Percentiles rank a stretch among this genome's conserved stretches.
Conservation (phyloP, 371 early-diverging fungal species). For the Polyrhizophydium stewartii region DNA sequence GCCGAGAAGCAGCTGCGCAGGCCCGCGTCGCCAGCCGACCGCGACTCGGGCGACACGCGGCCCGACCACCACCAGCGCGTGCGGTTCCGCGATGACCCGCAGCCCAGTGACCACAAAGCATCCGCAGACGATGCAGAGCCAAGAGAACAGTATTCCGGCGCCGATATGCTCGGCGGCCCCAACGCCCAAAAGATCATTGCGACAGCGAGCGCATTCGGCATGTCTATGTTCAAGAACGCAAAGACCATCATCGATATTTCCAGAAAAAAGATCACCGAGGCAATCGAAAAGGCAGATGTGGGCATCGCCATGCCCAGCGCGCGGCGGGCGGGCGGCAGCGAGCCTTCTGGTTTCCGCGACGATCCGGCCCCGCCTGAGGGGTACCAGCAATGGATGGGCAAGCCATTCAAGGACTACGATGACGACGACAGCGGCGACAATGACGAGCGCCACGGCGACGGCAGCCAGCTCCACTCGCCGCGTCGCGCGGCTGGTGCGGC, state of each 20-base stretch:
- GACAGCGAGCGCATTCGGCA: slow-evolving; percentile 22
- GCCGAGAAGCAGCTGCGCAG: slow-evolving; percentile 6
- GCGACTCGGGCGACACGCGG: neutral
- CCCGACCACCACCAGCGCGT: neutral
- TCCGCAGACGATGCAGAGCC: neutral
- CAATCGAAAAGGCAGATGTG: slow-evolving; percentile 11
- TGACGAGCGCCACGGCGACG: slow-evolving; percentile 6
- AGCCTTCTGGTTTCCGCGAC: neutral
- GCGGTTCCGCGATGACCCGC: neutral
- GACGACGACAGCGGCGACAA: slow-evolving; percentile 11
- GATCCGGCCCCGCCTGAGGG: neutral
- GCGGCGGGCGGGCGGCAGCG: neutral
- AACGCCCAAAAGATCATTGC: slow-evolving; percentile 9
- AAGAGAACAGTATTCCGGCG: slow-evolving; percentile 1
- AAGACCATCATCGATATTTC: slow-evolving; percentile 28
- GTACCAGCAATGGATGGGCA: neutral
- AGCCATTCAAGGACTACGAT: neutral
- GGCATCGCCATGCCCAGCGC: neutral
- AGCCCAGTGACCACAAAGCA: no score
- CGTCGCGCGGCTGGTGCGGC: no score
- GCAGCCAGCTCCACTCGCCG: no score
- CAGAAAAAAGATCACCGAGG: slow-evolving; percentile 28
- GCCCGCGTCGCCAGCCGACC: no score
- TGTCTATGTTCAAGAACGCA: slow-evolving; percentile 29
- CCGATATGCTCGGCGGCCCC: neutral